Conservation (phyloP, 116 monocot genomes). For the Papilionanthe hybrid region DNA sequence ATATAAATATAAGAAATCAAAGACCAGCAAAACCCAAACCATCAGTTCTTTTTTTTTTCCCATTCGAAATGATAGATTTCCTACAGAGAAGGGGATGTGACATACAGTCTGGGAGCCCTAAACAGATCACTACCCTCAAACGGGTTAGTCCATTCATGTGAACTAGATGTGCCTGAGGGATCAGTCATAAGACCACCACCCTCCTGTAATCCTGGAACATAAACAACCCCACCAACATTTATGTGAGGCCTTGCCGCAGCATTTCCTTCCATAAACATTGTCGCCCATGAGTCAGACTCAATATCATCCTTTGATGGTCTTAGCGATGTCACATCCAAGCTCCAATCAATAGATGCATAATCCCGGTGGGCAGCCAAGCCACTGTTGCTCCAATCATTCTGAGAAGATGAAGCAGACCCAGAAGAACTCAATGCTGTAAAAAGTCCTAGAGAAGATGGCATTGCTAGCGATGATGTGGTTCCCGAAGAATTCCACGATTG, state of each 20-base stretch:
- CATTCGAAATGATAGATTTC: conserved; percentile 2
- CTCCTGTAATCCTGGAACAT: conserved; percentile 23
- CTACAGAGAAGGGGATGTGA: conserved; percentile 37
- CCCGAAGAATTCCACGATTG: not conserved
- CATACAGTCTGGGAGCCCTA: conserved; percentile 49
- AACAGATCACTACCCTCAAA: conserved; percentile 55
- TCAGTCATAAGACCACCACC: conserved; percentile 14
- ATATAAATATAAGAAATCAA: not conserved
- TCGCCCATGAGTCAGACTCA: conserved; percentile 35
- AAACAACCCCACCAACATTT: conserved; percentile 6
- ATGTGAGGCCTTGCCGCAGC: conserved; percentile 5
- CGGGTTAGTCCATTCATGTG: conserved; percentile 46
- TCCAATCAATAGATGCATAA: conserved; percentile 88
- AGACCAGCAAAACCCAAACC: conserved; percentile 5
- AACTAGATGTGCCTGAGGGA: conserved; percentile 7
- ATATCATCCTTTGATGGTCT: conserved; percentile 10
- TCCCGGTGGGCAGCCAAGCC: conserved; percentile 37
- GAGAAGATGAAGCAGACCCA: conserved; percentile 20
- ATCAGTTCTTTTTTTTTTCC: conserved; percentile 4
- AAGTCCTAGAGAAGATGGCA: conserved; percentile 45
- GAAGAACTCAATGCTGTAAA: conserved; percentile 43
- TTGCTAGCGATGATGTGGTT: not conserved
- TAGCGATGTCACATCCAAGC: conserved; percentile 38
- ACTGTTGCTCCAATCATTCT: conserved; percentile 51
- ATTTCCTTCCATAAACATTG: conserved; percentile 33